Evolutionary conservation across 768 basidiomycete species (phyloP), one percentile per base, ranked within the genome.

Genomic region (Sporobolomyces phaffii): DNA sequence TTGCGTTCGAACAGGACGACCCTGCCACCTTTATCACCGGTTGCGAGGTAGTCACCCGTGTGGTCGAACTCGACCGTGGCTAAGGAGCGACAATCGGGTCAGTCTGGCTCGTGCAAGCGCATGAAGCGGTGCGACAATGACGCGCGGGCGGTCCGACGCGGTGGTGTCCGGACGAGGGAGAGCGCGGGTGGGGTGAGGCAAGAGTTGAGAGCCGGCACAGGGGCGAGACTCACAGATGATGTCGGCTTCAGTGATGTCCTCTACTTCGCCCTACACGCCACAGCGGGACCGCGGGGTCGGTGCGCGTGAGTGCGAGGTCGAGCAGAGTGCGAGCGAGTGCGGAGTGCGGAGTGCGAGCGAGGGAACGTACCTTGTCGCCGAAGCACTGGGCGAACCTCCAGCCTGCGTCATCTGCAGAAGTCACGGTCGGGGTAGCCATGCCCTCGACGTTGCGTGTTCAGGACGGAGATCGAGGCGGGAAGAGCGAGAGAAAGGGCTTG

Each of bases 371-470:
- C 84, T 99, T 99, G 84, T 99, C 96, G 72, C 96, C 96, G 77
- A 99, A 99, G 81, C 96, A 99, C 77, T 99, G 96, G 60, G 96
- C 94, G 81, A 99, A 99, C 75, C 94, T 87, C 96, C 96, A 99
- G 75, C 87, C 88, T 29, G 65, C 63, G 56, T 74, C 66, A 20
- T 73, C 74, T 2, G 73, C 69, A 22, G 60, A 58, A 14, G 50
- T 38, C 10, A 62, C 54, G 18, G 60, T 36, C 24, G 31, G 50
- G 33, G 31, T 43, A 5, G 51, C 43, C 67, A 63, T 63, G 44
- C 22, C 22, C 20, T 50, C 24, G 48, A 9, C 29, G 50, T 38
- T 17, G 38, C 38, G 10, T 38, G n/a, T n/a, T 34, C 6, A 8
- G 15, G n/a, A 38, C n/a, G 31, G 18, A 40, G 43, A 9, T 45